These are phyloP conservation scores for Verticillium nonalfalfae DNA, from an alignment of 2,329 filamentous ascomycete species.

Conservation along the genomic window DNA sequence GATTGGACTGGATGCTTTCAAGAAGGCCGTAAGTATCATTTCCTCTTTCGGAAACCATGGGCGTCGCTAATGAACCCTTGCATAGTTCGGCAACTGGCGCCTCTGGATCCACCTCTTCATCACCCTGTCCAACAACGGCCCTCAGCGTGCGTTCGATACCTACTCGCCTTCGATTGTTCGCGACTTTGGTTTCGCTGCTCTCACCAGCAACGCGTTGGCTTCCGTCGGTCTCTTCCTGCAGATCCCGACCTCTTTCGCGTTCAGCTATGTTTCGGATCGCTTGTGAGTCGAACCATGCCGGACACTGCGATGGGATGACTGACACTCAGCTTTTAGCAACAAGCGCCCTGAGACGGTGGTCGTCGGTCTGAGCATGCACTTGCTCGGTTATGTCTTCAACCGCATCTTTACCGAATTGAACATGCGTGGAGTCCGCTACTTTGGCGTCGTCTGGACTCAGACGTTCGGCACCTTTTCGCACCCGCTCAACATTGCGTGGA, in stretches of 20 bases:
- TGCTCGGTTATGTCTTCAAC: slow-evolving; percentile 48
- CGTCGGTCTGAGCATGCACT: slow-evolving; percentile 35
- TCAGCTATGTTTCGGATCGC: slow-evolving; percentile 46
- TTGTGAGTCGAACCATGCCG: slow-evolving; percentile 29
- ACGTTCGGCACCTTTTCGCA: slow-evolving; percentile 48
- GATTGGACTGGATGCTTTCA: slow-evolving; percentile 37
- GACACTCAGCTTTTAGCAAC: slow-evolving; percentile 22
- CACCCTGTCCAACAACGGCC: slow-evolving; percentile 40
- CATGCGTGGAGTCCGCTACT: slow-evolving; percentile 37
- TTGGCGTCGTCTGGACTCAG: slow-evolving; percentile 50
- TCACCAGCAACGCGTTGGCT: slow-evolving; percentile 46
- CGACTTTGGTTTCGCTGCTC: slow-evolving; percentile 40
- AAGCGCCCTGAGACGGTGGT: slow-evolving; percentile 47
- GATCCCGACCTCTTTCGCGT: slow-evolving; percentile 43
- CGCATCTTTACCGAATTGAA: slow-evolving; percentile 41
- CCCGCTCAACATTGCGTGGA: slow-evolving; percentile 54
- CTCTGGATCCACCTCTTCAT: slow-evolving; percentile 47
- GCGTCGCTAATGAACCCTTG: not conserved
- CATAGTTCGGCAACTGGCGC: slow-evolving; percentile 40
- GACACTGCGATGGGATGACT: not conserved
- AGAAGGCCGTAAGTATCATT: slow-evolving; percentile 26
- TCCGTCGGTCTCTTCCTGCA: slow-evolving; percentile 47
- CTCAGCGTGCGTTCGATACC: slow-evolving; percentile 40
- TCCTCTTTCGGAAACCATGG: too few species aligned
- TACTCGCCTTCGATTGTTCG: slow-evolving; percentile 49